phyloP scores from a whole-genome alignment of 139 green algal genomes.

The Nannochloris sp. region DNA sequence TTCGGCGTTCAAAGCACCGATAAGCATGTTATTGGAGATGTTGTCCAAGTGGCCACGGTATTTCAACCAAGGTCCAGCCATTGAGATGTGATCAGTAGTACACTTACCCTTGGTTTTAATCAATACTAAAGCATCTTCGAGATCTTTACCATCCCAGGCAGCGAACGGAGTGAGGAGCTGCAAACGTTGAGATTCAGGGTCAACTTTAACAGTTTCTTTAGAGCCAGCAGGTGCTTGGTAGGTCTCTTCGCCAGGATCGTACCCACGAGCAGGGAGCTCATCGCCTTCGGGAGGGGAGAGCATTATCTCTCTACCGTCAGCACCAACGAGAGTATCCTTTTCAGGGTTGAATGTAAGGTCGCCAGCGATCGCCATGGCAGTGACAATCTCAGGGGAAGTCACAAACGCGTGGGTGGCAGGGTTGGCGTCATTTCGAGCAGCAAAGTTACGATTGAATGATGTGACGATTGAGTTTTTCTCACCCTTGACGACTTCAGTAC shows the following conservation, averaged over 20 bases:
- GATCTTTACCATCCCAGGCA: constrained; percentile 69
- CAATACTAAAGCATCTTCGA: constrained; percentile 40
- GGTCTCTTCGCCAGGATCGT: constrained; percentile 65
- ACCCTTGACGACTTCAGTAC: constrained; percentile 83
- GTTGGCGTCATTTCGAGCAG: constrained; percentile 90
- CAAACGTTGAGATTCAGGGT: constrained; percentile 70
- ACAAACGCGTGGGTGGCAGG: constrained; percentile 89
- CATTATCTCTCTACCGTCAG: constrained; percentile 80
- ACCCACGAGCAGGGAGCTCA: constrained; percentile 78
- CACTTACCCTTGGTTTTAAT: constrained; percentile 91
- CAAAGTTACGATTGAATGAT: constrained; percentile 95
- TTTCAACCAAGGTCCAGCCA: constrained; percentile 96
- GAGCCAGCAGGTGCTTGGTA: constrained; percentile 53
- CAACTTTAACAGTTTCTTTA: constrained; percentile 46
- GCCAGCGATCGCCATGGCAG: constrained; percentile 76
- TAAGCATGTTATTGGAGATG: constrained; percentile 98
- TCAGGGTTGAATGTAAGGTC: constrained; percentile 96
- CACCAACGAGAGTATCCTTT: constrained; percentile 59
- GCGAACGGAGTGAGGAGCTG: constrained; percentile 87
- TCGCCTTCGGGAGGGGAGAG: constrained; percentile 74
- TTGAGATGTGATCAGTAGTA: constrained; percentile 97
- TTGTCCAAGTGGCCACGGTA: constrained; percentile 96
- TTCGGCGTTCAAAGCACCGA: constrained; percentile 85
- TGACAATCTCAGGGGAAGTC: constrained; percentile 85
- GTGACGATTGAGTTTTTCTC: constrained; percentile 90